A percentile compares a stretch with the other conserved stretches of the same genome.
Conservation (phyloP, 768 basidiomycete species). For the Tylopilus balloui region DNA sequence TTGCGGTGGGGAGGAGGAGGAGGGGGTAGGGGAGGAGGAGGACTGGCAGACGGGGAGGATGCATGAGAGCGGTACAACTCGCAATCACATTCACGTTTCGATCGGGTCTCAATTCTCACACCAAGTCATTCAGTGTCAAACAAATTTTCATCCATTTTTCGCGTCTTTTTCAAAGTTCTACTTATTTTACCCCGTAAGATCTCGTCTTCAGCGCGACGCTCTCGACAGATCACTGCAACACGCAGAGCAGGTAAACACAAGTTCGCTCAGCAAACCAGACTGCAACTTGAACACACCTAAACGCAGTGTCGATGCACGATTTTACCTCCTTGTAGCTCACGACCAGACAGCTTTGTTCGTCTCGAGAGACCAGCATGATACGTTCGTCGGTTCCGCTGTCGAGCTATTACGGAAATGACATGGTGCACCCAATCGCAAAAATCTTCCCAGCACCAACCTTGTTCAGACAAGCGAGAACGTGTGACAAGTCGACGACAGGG, state of each 20-base stretch:
- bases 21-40: slow-evolving; percentile 67
- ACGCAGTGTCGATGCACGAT: slow-evolving; percentile 76
- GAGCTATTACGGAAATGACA: slow-evolving; percentile 45
- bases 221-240: slow-evolving; percentile 44
- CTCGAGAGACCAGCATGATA: slow-evolving; percentile 90
- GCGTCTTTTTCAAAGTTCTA: slow-evolving; percentile 66
- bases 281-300: slow-evolving; percentile 53
- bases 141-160: slow-evolving; percentile 43
- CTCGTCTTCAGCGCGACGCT: slow-evolving; percentile 19
- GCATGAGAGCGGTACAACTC: neutral
- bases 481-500: slow-evolving; percentile 84
- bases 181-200: slow-evolving; percentile 46
- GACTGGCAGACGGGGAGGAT: slow-evolving; percentile 51
- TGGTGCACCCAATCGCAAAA: neutral
- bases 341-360: slow-evolving; percentile 94
- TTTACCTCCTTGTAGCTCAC: slow-evolving; percentile 93
- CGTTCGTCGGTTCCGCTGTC: slow-evolving; percentile 93
- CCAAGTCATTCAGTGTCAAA: neutral
- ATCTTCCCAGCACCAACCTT: slow-evolving; percentile 52
- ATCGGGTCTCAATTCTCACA: neutral
- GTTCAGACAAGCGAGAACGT: slow-evolving; percentile 90
- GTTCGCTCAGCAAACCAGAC: neutral
- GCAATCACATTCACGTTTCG: neutral
- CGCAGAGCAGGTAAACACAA: neutral
- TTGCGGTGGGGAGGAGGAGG: slow-evolving; percentile 69